A percentile compares a stretch with the other conserved stretches of the same genome.
These are phyloP conservation scores for Macrocystidia cucumis DNA, from an alignment of 1,284 basidiomycete species.

Conservation along the genomic window DNA sequence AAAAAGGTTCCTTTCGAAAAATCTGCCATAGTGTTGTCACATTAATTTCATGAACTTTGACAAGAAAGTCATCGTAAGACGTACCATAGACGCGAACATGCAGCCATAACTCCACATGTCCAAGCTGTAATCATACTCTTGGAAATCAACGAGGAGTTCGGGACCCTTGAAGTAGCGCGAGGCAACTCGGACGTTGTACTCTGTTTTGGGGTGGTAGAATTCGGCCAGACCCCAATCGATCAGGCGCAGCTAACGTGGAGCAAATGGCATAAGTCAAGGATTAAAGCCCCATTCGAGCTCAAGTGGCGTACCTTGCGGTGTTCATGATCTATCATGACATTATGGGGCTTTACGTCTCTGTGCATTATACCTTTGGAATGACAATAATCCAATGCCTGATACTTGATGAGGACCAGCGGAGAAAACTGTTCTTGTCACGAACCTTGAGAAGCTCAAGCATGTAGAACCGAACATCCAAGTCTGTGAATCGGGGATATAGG, in stretches of 20 bases:
- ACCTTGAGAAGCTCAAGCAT: constrained; percentile 96
- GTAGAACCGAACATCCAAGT: constrained; percentile 95
- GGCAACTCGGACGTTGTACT: constrained; percentile 97
- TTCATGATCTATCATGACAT: constrained; percentile 99
- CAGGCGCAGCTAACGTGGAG: constrained; percentile 63
- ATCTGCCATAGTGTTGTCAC: constrained; percentile 49
- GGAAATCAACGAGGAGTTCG: constrained; percentile 95
- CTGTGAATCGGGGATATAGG: constrained; percentile 91
- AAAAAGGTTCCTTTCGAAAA: constrained; percentile 99
- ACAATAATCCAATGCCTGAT: constrained; percentile 95
- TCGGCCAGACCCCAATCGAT: constrained; percentile 99
- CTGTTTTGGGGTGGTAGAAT: constrained; percentile 96
- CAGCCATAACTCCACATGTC: constrained; percentile 99
- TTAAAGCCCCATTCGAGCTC: constrained; percentile 4
- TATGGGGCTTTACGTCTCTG: constrained; percentile 98
- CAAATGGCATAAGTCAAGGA: constrained; percentile 2
- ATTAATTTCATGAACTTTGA: constrained; percentile 3
- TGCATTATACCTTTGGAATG: constrained; percentile 99
- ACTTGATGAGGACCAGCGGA: too few species aligned
- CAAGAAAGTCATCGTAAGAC: constrained; percentile 19
- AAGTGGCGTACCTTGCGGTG: constrained; percentile 69
- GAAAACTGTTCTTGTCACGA: too few species aligned
- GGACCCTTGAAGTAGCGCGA: constrained; percentile 98
- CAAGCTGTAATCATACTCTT: constrained; percentile 94
- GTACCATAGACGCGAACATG: constrained; percentile 98